Evolutionary conservation across 495 filamentous ascomycete species (phyloP).

Genomic region (Daldinia grandis): DNA sequence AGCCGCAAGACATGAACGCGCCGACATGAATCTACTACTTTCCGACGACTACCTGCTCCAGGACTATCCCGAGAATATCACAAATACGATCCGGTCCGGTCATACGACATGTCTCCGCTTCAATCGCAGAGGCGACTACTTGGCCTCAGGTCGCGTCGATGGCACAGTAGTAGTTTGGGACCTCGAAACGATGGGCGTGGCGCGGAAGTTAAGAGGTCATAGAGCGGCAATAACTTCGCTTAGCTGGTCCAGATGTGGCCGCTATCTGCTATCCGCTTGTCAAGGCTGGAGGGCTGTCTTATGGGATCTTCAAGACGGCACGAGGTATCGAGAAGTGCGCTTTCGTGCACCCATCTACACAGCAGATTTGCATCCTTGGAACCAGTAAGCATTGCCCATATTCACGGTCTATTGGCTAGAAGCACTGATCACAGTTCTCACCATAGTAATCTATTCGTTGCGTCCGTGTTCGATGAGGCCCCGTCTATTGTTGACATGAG

Average conservation of each 20-base stretch:
- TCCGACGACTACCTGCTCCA: slow-evolving; percentile 76
- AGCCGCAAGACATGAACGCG: slow-evolving; percentile 25
- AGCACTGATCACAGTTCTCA: background rate
- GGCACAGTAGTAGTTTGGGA: slow-evolving; percentile 96
- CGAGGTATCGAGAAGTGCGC: slow-evolving; percentile 67
- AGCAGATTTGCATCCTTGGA: slow-evolving; percentile 90
- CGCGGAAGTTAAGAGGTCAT: slow-evolving; percentile 90
- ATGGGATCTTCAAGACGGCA: slow-evolving; percentile 85
- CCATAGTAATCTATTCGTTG: slow-evolving; percentile 77
- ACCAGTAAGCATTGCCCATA: slow-evolving; percentile 70
- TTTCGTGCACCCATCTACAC: slow-evolving; percentile 95
- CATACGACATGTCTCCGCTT: slow-evolving; percentile 79
- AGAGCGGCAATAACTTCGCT: slow-evolving; percentile 88
- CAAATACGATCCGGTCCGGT: slow-evolving; percentile 80
- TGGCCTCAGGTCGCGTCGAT: slow-evolving; percentile 92
- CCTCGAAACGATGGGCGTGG: slow-evolving; percentile 93
- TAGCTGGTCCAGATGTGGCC: slow-evolving; percentile 91
- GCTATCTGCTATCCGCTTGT: slow-evolving; percentile 92
- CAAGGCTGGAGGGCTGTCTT: slow-evolving; percentile 95
- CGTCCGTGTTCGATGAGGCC: slow-evolving; percentile 90
- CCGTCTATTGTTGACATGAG: slow-evolving; percentile 86
- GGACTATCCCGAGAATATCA: slow-evolving; percentile 91
- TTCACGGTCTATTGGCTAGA: background rate
- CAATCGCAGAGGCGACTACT: slow-evolving; percentile 90
- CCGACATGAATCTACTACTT: slow-evolving; percentile 60